These are phyloP conservation scores for Asclepias syriaca DNA, from an alignment of 257 asterid species.

Conservation along the genomic window DNA sequence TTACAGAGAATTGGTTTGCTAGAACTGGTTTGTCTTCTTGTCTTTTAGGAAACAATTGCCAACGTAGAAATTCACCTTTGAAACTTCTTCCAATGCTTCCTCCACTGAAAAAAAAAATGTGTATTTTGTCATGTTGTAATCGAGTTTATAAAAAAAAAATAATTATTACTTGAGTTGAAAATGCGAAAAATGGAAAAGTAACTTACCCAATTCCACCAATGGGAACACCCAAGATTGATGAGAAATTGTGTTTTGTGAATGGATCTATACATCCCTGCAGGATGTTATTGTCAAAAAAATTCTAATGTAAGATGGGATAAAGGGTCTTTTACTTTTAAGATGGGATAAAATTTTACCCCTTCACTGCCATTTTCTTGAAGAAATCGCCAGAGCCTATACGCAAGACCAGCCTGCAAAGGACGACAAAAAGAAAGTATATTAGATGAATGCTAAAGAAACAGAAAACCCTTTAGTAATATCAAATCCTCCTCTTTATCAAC, in stretches of 20 bases:
- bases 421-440: neutral
- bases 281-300: conserved; percentile 7
- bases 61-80: conserved; percentile 85
- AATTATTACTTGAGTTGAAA: no score
- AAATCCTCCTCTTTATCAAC: no score
- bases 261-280: conserved; percentile 52
- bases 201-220: conserved; percentile 89
- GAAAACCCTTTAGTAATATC: neutral
- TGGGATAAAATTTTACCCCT: conserved; percentile 26
- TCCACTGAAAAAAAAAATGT: conserved; percentile 41
- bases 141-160: no score
- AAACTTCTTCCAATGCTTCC: conserved; percentile 97
- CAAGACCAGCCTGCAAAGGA: conserved; percentile 64
- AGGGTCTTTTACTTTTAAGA: neutral
- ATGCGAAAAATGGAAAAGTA: no score
- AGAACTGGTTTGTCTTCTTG: conserved; percentile 82
- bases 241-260: conserved; percentile 30
- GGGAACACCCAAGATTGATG: conserved; percentile 94
- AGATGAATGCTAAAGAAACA: neutral
- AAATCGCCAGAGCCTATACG: conserved; percentile 63
- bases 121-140: no score
- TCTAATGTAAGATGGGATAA: no score
- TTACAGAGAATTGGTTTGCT: conserved; percentile 91
- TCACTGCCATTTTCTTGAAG: conserved; percentile 42
- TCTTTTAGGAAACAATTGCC: conserved; percentile 79